phyloP scores from a whole-genome alignment of 352 stramenopile genomes.

The Elongisporangium prolatum region DNA sequence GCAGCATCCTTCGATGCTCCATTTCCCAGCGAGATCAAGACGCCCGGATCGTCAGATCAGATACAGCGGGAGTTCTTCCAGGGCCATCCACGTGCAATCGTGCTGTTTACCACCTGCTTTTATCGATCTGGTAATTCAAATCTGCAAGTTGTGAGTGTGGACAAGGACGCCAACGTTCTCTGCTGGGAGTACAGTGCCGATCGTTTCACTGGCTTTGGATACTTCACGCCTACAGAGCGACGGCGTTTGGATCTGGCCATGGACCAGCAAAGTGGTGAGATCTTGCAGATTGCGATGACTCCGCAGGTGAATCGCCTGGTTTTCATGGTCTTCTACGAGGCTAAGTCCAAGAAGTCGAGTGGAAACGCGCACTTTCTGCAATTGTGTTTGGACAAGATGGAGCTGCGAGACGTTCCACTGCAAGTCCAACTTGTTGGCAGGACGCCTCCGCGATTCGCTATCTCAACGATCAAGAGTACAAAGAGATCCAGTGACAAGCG shows the following conservation, averaged over 20 bases:
- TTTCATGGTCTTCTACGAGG: conserved; percentile 33
- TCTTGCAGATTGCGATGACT: conserved; percentile 37
- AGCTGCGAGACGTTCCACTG: conserved; percentile 18
- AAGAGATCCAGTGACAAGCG: not conserved
- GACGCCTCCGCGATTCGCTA: conserved; percentile 28
- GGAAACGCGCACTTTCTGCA: conserved; percentile 27
- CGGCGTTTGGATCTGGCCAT: conserved; percentile 22
- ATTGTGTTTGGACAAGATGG: conserved; percentile 18
- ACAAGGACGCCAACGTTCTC: conserved; percentile 24
- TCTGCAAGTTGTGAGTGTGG: conserved; percentile 34
- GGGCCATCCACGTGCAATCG: conserved; percentile 15
- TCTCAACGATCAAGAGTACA: conserved; percentile 13
- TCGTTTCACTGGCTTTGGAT: conserved; percentile 37
- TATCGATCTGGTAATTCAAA: conserved; percentile 2
- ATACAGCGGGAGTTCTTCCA: conserved; percentile 40
- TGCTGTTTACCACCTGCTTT: conserved; percentile 33
- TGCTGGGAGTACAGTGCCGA: conserved; percentile 35
- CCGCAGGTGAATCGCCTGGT: conserved; percentile 27
- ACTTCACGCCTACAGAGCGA: conserved; percentile 24
- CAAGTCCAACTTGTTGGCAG: conserved; percentile 18
- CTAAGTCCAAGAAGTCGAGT: conserved; percentile 10
- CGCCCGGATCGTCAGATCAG: not conserved
- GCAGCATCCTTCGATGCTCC: conserved; percentile 30
- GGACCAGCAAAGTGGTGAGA: conserved; percentile 14
- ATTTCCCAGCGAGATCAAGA: conserved; percentile 1